Conservation (phyloP, 1,284 basidiomycete genomes). For the Tilletia horrida region DNA sequence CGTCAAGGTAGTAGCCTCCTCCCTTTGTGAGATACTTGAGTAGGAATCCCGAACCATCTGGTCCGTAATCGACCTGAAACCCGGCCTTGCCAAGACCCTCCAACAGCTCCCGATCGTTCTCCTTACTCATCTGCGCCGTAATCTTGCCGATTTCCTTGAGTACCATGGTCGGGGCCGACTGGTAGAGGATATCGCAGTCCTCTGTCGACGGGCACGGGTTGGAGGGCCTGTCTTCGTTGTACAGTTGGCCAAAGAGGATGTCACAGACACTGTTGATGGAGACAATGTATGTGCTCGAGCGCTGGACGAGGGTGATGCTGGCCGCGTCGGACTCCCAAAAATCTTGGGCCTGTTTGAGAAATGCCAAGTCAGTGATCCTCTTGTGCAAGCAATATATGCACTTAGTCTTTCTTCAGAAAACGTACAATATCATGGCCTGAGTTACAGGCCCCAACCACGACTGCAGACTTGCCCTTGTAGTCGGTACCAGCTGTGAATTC, state of each 20-base stretch:
- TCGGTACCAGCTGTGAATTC: constrained; percentile 60
- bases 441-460: constrained; percentile 65
- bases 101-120: constrained; percentile 60
- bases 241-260: constrained; percentile 58
- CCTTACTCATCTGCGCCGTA: constrained; percentile 43
- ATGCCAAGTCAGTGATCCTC: background rate
- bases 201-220: constrained; percentile 57
- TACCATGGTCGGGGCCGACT: constrained; percentile 59
- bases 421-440: constrained; percentile 60
- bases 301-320: constrained; percentile 66
- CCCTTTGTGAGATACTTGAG: constrained; percentile 47
- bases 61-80: constrained; percentile 64
- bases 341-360: background rate
- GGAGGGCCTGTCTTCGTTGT: constrained; percentile 57
- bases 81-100: constrained; percentile 64
- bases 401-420: no score
- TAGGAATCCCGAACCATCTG: constrained; percentile 62
- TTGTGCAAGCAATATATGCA: no score
- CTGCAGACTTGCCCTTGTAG: constrained; percentile 63
- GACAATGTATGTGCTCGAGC: constrained; percentile 66
- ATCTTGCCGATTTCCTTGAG: constrained; percentile 58
- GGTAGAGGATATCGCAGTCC: constrained; percentile 60
- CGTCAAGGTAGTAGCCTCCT: constrained; percentile 58
- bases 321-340: constrained; percentile 54
- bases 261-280: constrained; percentile 51